These are phyloP conservation scores for Pseudoneurospora amorphoporcata DNA, from an alignment of 495 filamentous ascomycete species.

Conservation along the genomic window DNA sequence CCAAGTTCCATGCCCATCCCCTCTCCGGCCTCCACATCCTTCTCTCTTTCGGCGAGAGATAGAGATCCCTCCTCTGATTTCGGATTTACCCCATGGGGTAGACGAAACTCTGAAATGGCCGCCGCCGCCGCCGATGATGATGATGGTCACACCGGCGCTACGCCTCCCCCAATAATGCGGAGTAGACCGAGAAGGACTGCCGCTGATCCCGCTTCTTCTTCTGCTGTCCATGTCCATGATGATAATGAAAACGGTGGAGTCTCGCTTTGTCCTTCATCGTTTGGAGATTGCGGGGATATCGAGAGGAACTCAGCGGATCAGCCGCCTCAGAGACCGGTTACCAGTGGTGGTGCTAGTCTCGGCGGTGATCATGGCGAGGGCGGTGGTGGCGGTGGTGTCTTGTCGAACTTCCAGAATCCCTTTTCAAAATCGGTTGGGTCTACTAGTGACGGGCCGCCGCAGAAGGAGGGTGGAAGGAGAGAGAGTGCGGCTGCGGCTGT, in stretches of 20 bases:
- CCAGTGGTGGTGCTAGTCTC: background rate
- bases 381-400: background rate
- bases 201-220: background rate
- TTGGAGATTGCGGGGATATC: background rate
- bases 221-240: background rate
- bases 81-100: conserved; percentile 21
- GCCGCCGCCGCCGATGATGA: conserved; percentile 8
- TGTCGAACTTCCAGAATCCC: background rate
- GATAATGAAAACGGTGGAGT: conserved; percentile 14
- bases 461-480: background rate
- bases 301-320: background rate
- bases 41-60: conserved; percentile 12
- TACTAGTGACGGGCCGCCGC: background rate
- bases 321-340: background rate
- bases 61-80: conserved; percentile 7
- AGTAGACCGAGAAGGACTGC: conserved; percentile 18
- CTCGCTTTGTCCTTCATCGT: conserved; percentile 2
- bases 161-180: conserved; percentile 37
- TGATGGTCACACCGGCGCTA: conserved; percentile 25
- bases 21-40: conserved; percentile 23
- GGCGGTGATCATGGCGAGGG: background rate
- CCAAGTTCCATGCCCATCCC: conserved; percentile 16
- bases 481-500: background rate
- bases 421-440: background rate
- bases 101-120: conserved; percentile 13